Conservation (phyloP, 345 rosid species). For the Hypericum perforatum region DNA sequence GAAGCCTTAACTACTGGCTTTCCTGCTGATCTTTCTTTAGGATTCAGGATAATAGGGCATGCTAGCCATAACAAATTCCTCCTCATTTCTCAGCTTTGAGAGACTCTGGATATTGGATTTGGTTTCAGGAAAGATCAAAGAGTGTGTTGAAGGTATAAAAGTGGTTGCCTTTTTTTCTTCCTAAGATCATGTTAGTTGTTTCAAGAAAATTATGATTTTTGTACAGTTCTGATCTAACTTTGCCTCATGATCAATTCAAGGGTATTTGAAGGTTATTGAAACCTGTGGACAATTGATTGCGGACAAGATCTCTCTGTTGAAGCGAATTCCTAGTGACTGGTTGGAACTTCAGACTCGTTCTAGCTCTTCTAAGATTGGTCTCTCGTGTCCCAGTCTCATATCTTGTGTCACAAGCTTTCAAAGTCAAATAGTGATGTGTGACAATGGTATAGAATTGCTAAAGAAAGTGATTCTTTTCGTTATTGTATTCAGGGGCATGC, state of each 20-base stretch:
- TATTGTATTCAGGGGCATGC: constrained; percentile 7
- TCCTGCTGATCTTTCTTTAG: no score
- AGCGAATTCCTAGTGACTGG: constrained; percentile 44
- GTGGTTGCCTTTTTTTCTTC: constrained; percentile 10
- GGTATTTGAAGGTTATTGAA: constrained; percentile 44
- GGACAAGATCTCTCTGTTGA: constrained; percentile 55
- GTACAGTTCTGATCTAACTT: constrained; percentile 14
- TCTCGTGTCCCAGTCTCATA: constrained; percentile 35
- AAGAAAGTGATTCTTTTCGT: not conserved
- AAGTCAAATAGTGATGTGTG: constrained; percentile 43
- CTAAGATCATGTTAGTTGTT: not conserved
- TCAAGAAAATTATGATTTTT: no score
- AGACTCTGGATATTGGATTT: constrained; percentile 64
- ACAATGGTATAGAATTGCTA: constrained; percentile 40
- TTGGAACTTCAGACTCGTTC: constrained; percentile 38
- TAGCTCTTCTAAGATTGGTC: constrained; percentile 22
- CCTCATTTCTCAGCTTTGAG: constrained; percentile 51
- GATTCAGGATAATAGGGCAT: no score
- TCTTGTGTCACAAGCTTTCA: constrained; percentile 50
- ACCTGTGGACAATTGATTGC: constrained; percentile 36
- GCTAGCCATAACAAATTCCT: no score
- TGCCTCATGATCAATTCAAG: constrained; percentile 27
- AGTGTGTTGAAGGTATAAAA: constrained; percentile 52
- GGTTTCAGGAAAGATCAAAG: constrained; percentile 56
- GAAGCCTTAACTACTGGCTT: no score